phyloP scores from a whole-genome alignment of 108 stramenopile species.

The Discostella stelligeroides region DNA sequence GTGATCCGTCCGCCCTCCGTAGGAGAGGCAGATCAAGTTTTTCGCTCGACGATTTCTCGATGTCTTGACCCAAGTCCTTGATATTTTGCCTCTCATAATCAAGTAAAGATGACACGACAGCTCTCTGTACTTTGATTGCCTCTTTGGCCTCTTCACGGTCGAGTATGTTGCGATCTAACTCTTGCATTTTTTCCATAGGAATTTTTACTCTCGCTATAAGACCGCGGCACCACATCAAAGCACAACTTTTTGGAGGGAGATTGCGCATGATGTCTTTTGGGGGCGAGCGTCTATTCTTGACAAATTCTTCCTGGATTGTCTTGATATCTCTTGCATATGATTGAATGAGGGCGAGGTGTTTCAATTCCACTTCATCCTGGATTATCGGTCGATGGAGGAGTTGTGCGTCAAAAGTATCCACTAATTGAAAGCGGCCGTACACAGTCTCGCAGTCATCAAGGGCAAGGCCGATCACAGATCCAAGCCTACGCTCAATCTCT shows the following conservation, averaged over 20 bases:
- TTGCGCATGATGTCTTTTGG: slow-evolving; percentile 67
- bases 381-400: slow-evolving; percentile 89
- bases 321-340: slow-evolving; percentile 83
- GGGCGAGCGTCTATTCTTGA: slow-evolving; percentile 66
- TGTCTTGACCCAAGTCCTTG: slow-evolving; percentile 79
- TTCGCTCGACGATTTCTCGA: slow-evolving; percentile 72
- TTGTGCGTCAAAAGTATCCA: slow-evolving; percentile 81
- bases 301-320: slow-evolving; percentile 87
- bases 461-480: slow-evolving; percentile 80
- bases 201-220: slow-evolving; percentile 80
- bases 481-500: slow-evolving; percentile 89
- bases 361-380: slow-evolving; percentile 91
- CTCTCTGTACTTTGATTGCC: slow-evolving; percentile 67
- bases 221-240: slow-evolving; percentile 89
- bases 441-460: slow-evolving; percentile 91
- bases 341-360: slow-evolving; percentile 85
- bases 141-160: slow-evolving; percentile 94
- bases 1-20: slow-evolving; percentile 51
- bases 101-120: slow-evolving; percentile 72
- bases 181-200: slow-evolving; percentile 83
- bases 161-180: slow-evolving; percentile 77
- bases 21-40: slow-evolving; percentile 85
- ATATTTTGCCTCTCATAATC: slow-evolving; percentile 83
- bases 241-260: slow-evolving; percentile 84
- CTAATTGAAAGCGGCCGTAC: slow-evolving; percentile 84